Conservation (phyloP, 2,329 filamentous ascomycete species). For the Alternaria brassicae region DNA sequence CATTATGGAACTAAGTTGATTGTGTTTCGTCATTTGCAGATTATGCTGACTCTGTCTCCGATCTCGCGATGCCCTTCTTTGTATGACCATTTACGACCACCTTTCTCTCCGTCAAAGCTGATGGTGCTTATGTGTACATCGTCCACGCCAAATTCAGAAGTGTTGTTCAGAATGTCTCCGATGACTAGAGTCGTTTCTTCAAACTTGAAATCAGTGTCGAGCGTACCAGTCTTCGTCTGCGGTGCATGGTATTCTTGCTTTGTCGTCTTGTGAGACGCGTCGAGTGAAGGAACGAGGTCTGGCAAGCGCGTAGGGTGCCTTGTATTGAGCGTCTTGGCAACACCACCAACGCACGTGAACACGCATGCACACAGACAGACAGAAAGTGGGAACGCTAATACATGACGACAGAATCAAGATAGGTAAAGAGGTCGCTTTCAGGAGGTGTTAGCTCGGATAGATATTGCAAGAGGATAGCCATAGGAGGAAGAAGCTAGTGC, state of each 20-base stretch:
- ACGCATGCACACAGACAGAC: background rate
- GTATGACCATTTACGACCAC: background rate
- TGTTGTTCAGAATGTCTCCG: constrained; percentile 54
- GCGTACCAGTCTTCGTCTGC: constrained; percentile 19
- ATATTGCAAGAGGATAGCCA: no score
- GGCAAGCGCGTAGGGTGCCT: no score
- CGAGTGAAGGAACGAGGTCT: background rate
- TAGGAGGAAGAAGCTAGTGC: no score
- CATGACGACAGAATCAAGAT: no score
- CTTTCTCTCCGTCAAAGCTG: constrained; percentile 29
- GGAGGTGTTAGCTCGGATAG: no score
- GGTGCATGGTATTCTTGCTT: constrained; percentile 7
- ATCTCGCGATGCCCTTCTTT: constrained; percentile 2
- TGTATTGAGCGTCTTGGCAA: background rate
- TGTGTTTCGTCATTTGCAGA: background rate
- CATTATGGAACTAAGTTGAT: no score
- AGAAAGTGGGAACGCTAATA: no score
- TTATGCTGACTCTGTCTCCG: constrained; percentile 7
- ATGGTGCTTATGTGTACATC: constrained; percentile 50
- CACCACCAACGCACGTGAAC: background rate
- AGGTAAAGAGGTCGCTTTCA: no score
- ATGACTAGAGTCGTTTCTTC: constrained; percentile 67
- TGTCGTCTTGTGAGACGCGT: background rate
- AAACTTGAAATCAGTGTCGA: constrained; percentile 22
- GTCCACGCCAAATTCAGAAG: constrained; percentile 33